Percentiles rank a stretch among this genome's conserved stretches.
phyloP scores from a whole-genome alignment of 2,329 filamentous ascomycete species.

The Magnaporthales sp. region DNA sequence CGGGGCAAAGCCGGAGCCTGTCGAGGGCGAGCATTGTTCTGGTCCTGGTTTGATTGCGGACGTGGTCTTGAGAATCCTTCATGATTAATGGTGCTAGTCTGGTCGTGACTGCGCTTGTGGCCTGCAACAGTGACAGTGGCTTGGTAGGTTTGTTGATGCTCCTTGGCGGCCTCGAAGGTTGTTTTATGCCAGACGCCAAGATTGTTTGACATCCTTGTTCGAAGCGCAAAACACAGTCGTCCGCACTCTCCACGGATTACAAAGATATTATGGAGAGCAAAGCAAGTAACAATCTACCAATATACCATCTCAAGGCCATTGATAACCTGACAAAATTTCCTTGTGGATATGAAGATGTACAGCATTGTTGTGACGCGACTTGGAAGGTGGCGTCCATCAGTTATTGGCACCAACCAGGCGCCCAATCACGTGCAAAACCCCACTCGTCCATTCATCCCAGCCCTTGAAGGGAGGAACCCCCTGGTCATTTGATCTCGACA shows the following conservation, averaged over 20 bases:
- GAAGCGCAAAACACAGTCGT: not conserved
- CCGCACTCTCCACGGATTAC: not conserved
- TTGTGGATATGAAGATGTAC: not conserved
- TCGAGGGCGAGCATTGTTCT: not conserved
- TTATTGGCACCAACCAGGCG: conserved; percentile 1
- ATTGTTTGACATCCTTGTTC: conserved; percentile 3
- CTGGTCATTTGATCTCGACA: not conserved
- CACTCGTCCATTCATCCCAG: not conserved
- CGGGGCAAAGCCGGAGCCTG: not conserved
- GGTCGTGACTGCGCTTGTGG: conserved; percentile 14
- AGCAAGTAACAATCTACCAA: not conserved
- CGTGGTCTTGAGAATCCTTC: not conserved
- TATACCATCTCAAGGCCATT: not conserved
- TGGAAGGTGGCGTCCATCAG: not conserved
- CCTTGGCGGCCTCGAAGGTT: conserved; percentile 13
- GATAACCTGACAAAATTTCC: not conserved
- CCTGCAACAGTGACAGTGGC: conserved; percentile 12
- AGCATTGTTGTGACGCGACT: not conserved
- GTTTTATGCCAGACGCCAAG: conserved; percentile 16
- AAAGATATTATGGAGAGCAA: not conserved
- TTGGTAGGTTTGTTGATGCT: conserved; percentile 10
- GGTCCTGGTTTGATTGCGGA: not conserved
- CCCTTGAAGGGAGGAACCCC: not conserved
- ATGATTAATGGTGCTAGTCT: not conserved
- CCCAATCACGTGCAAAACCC: conserved; percentile 2